A percentile compares a stretch with the other conserved stretches of the same genome.
phyloP scores from a whole-genome alignment of 2,329 filamentous ascomycete species.

The Neurospora sp. region DNA sequence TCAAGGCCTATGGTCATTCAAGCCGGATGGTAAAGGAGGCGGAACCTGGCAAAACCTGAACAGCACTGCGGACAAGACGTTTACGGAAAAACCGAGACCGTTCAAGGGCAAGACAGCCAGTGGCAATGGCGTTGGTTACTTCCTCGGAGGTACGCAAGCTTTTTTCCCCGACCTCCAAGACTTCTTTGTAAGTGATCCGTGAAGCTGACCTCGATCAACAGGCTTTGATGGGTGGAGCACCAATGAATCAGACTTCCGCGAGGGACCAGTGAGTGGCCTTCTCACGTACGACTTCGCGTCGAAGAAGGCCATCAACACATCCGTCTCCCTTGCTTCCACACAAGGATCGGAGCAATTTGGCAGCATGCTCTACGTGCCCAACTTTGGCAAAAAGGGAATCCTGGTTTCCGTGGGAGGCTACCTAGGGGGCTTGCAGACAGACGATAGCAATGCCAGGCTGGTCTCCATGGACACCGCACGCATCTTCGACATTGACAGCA shows the following conservation, averaged over 20 bases:
- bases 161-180: too few species aligned
- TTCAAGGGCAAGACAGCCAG: constrained; percentile 9
- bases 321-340: neutral
- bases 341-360: neutral
- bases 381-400: constrained; percentile 13
- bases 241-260: neutral
- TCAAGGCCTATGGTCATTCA: constrained; percentile 14
- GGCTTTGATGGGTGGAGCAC: neutral
- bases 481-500: constrained; percentile 10
- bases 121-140: constrained; percentile 10
- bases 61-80: constrained; percentile 5
- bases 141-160: constrained; percentile 8
- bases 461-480: constrained; percentile 8
- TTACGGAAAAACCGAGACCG: constrained; percentile 9
- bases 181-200: neutral
- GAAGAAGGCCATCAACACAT: constrained; percentile 1
- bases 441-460: constrained; percentile 1
- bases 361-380: constrained; percentile 10
- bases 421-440: neutral
- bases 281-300: constrained; percentile 10
- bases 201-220: neutral
- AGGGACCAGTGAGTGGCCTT: constrained; percentile 1
- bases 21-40: constrained; percentile 4
- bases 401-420: constrained; percentile 10
- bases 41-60: constrained; percentile 13